phyloP scores from a whole-genome alignment of 345 rosid species.

The Streptanthus diversifolius region DNA sequence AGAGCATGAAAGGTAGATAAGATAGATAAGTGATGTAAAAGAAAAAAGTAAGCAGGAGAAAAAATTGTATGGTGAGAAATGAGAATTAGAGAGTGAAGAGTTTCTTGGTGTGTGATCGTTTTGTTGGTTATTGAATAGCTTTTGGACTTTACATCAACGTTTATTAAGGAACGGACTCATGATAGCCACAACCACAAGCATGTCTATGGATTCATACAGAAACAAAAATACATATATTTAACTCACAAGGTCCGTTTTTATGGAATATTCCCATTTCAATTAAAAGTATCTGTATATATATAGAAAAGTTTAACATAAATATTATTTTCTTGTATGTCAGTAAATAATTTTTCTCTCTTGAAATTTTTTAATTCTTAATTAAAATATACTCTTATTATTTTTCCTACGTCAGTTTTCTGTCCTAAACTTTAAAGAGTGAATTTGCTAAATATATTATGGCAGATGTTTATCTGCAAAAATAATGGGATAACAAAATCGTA shows the following conservation, averaged over 20 bases:
- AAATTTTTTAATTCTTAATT: no score
- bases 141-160: conserved; percentile 31
- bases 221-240: not conserved
- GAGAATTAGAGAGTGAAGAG: conserved; percentile 25
- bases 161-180: conserved; percentile 8
- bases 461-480: no score
- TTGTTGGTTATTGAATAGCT: conserved; percentile 35
- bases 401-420: no score
- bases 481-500: no score
- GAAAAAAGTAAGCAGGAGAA: conserved; percentile 7
- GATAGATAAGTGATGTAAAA: conserved; percentile 17
- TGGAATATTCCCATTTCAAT: not conserved
- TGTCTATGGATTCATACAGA: not conserved
- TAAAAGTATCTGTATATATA: not conserved
- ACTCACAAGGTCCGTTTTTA: not conserved
- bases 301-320: not conserved
- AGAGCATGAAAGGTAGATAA: conserved; percentile 28
- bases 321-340: not conserved
- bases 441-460: no score
- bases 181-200: conserved; percentile 6
- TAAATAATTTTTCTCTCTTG: not conserved
- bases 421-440: no score
- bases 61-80: conserved; percentile 34
- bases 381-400: no score
- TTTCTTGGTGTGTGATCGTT: conserved; percentile 36